A percentile compares a stretch with the other conserved stretches of the same genome.
phyloP scores from a whole-genome alignment of 768 basidiomycete species.

The Podaxis sp. region DNA sequence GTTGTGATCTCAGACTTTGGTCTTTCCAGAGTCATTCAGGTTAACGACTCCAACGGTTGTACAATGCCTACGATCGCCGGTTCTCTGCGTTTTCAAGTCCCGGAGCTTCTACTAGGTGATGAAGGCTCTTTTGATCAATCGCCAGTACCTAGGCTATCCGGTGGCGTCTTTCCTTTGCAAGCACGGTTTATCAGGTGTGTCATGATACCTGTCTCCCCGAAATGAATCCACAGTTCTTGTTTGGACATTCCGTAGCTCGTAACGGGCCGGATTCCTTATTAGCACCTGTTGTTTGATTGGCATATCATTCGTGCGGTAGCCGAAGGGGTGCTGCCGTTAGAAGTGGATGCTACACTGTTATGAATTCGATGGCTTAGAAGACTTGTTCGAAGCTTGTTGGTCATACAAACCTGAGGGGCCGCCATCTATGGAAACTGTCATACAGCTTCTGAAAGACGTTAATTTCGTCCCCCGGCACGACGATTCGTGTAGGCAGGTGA shows the following conservation, averaged over 20 bases:
- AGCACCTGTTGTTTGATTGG: conserved; percentile 22
- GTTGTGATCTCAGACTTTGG: conserved; percentile 32
- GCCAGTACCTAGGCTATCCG: conserved; percentile 17
- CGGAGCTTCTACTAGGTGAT: conserved; percentile 25
- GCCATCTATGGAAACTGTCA: conserved; percentile 14
- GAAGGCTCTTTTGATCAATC: conserved; percentile 7
- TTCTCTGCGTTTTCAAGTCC: conserved; percentile 29
- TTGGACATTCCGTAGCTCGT: conserved; percentile 18
- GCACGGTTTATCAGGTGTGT: conserved; percentile 29
- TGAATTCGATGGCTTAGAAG: not conserved
- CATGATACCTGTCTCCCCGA: not conserved
- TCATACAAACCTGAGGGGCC: conserved; percentile 13
- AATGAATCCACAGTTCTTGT: not conserved
- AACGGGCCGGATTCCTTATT: conserved; percentile 26
- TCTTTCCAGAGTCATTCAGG: conserved; percentile 28
- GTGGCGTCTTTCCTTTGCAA: conserved; percentile 32
- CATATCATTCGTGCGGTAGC: conserved; percentile 25
- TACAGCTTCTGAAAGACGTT: not conserved
- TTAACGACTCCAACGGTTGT: conserved; percentile 22
- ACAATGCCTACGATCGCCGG: conserved; percentile 22
- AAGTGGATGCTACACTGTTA: not conserved
- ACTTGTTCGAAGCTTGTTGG: conserved; percentile 21
- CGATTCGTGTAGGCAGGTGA: not conserved
- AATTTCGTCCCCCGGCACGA: not conserved
- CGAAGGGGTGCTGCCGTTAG: not conserved